phyloP scores from a whole-genome alignment of 2,329 filamentous ascomycete genomes.

The Huntiella moniliformis region DNA sequence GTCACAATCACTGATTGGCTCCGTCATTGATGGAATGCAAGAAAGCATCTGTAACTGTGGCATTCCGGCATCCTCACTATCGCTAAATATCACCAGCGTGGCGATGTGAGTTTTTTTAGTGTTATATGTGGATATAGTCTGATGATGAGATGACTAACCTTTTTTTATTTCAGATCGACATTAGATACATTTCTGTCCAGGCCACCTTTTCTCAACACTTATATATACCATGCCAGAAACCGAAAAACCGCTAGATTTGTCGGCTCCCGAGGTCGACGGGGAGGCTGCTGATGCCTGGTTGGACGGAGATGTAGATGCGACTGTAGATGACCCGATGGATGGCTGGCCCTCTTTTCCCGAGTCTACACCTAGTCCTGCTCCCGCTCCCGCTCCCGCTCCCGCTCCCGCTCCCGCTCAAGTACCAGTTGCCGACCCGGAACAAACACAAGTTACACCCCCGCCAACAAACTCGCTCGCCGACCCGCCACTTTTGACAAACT shows the following conservation, averaged over 20 bases:
- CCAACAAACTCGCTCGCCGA: not conserved
- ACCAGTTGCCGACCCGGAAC: not conserved
- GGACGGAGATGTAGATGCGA: not conserved
- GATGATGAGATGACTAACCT: no score
- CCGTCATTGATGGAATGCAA: no score
- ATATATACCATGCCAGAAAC: not conserved
- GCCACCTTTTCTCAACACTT: not conserved
- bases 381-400: not conserved
- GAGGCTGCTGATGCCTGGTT: constrained; percentile 10
- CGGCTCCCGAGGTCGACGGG: constrained; percentile 3
- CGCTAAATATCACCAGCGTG: no score
- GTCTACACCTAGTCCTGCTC: not conserved
- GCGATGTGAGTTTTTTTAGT: no score
- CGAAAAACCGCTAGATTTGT: not conserved
- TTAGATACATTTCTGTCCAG: not conserved
- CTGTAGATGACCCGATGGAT: constrained; percentile 6
- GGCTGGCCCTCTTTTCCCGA: constrained; percentile 9
- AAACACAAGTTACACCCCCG: not conserved
- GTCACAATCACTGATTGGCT: no score
- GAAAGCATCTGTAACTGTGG: no score
- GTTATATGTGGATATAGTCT: no score
- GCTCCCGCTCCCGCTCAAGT: not conserved
- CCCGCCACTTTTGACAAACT: not conserved
- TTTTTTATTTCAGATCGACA: no score
- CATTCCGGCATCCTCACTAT: no score